Conservation (phyloP, 768 basidiomycete species). For the Termitomyces titanicus region DNA sequence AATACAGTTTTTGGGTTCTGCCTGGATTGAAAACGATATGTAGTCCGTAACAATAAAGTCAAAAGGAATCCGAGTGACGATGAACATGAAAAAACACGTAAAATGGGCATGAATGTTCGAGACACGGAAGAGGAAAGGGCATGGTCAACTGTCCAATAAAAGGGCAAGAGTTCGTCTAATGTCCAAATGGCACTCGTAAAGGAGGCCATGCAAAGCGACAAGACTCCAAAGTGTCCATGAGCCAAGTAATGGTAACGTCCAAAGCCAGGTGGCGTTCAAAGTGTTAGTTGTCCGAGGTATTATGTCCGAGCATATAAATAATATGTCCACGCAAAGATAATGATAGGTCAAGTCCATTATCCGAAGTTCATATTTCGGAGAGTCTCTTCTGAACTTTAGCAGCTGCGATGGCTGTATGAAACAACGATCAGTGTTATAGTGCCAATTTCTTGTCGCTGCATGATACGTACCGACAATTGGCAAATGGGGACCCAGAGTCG, state of each 20-base stretch:
- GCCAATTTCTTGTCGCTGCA: background rate
- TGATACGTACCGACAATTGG: slow-evolving; percentile 47
- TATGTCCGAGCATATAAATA: slow-evolving; percentile 10
- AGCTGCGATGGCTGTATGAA: slow-evolving; percentile 30
- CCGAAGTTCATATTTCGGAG: slow-evolving; percentile 21
- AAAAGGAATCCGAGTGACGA: background rate
- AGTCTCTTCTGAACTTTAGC: slow-evolving; percentile 41
- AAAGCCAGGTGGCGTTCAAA: slow-evolving; percentile 1
- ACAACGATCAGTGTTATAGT: background rate
- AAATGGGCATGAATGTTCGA: slow-evolving; percentile 3
- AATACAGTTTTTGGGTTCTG: slow-evolving; percentile 15
- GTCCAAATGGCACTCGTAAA: slow-evolving; percentile 14
- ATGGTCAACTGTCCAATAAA: slow-evolving; percentile 13
- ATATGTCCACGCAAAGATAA: slow-evolving; percentile 6
- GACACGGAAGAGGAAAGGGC: background rate
- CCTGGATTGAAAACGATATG: background rate
- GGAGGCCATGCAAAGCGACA: slow-evolving; percentile 16
- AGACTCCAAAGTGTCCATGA: slow-evolving; percentile 19
- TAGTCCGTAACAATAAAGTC: slow-evolving; percentile 4
- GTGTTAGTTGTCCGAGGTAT: slow-evolving; percentile 4
- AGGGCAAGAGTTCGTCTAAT: slow-evolving; percentile 19
- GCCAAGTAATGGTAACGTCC: slow-evolving; percentile 10
- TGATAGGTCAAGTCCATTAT: slow-evolving; percentile 4
- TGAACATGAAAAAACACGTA: slow-evolving; percentile 4
- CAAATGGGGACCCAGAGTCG: slow-evolving; percentile 52